Evolutionary conservation across 2,329 filamentous ascomycete genomes (phyloP), one percentile per base, ranked within the genome.

Genomic region (Aspergillus sclerotialis): DNA sequence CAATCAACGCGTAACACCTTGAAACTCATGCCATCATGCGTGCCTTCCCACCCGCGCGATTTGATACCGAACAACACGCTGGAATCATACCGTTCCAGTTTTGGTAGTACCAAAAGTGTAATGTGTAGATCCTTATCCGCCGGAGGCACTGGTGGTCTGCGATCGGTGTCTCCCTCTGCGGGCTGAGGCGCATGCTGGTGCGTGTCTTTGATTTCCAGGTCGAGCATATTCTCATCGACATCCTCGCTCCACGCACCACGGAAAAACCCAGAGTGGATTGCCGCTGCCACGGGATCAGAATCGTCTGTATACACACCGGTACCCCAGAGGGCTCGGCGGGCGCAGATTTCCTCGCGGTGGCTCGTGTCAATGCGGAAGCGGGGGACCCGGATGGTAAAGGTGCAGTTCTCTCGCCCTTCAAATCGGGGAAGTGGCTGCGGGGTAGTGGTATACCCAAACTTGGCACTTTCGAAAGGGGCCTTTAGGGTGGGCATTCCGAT

Each of bases 281-380:
- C 90, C 2, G 90, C 89, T 0, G 88, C 90, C 15, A 98, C 75
- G 1, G 92, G 79, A 54, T 98, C 92, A 0, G 88, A 94, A 60
- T 98, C 92, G 49, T 98, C 92, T 0, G 88, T 94, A 56, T 96
- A 96, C 5, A 98, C 75, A 24, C 93, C 89, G 0, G 87, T 92
- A 1, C 92, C 92, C 89, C 90, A 98, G 0, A 98, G 60, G 6
- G 85, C 84, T 13, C 83, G 76, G 21, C 86, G 76, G 6, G 78
- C 67, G 8, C 88, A 93, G 33, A 96, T 89, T 46, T 93, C 85
- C 55, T 92, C 84, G 18, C 90, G 75, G 15, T 84, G 76, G 6
- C 71, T 64, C 0, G 77, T 61, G 7, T 76, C 76, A 6, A 98
- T 68, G 50, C 92, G 87, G 30, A 84, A 76, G 17, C 84, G 78